Conservation (phyloP, 768 basidiomycete genomes). For the Piloderma croceum region DNA sequence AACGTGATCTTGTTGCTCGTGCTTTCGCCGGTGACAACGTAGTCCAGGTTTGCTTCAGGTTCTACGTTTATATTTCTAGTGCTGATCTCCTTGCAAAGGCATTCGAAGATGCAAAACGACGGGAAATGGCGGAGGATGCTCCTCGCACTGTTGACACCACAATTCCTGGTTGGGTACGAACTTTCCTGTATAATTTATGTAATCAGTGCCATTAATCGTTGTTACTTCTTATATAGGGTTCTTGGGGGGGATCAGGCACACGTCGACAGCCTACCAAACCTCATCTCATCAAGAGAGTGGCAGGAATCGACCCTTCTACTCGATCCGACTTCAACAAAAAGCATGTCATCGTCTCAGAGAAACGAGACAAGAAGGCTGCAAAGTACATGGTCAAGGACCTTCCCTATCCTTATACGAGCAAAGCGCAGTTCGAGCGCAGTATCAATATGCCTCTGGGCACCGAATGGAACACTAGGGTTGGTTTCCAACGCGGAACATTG, state of each 20-base stretch:
- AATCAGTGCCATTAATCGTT: too few species aligned
- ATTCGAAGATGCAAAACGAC: constrained; percentile 78
- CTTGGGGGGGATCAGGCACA: constrained; percentile 84
- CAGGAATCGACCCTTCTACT: constrained; percentile 71
- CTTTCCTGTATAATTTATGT: constrained; percentile 4
- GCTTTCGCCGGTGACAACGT: constrained; percentile 99
- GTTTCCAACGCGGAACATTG: constrained; percentile 77
- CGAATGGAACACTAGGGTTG: constrained; percentile 91
- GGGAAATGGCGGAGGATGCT: constrained; percentile 81
- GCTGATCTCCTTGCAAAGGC: constrained; percentile 45
- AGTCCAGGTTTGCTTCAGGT: constrained; percentile 64
- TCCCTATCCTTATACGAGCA: constrained; percentile 91
- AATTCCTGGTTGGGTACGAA: constrained; percentile 87
- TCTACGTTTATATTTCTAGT: neutral
- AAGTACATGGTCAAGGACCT: constrained; percentile 89
- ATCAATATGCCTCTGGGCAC: constrained; percentile 77
- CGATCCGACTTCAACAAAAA: constrained; percentile 82
- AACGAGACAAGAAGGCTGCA: constrained; percentile 87
- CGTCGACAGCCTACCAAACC: constrained; percentile 51
- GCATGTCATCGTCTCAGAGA: constrained; percentile 94
- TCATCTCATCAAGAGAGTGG: constrained; percentile 71
- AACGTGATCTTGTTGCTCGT: constrained; percentile 86
- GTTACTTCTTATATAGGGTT: constrained; percentile 49
- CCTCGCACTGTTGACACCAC: constrained; percentile 85
- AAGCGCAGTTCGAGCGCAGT: constrained; percentile 84